Percentiles rank a stretch among this genome's conserved stretches.
Evolutionary conservation across 345 rosid species (phyloP).

Genomic region (Populus tremula): DNA sequence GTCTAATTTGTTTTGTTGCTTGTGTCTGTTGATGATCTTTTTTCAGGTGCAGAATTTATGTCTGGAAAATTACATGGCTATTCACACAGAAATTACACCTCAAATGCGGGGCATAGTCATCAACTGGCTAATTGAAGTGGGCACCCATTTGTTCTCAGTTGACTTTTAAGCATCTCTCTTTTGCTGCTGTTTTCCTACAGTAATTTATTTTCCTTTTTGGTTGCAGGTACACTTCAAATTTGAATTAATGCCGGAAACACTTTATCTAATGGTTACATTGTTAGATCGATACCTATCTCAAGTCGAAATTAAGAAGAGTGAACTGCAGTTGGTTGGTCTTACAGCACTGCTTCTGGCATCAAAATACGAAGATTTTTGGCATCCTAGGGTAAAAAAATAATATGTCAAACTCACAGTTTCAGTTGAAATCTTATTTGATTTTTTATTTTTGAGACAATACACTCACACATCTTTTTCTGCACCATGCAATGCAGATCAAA

Average conservation of each 20-base stretch:
- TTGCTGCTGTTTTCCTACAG: conserved; percentile 1
- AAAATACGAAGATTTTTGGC: conserved; percentile 96
- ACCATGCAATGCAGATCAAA: conserved; percentile 53
- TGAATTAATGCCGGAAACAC: conserved; percentile 87
- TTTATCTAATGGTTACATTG: conserved; percentile 75
- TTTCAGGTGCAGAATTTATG: conserved; percentile 58
- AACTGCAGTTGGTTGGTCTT: conserved; percentile 92
- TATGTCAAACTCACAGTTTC: neutral
- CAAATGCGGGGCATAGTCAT: conserved; percentile 78
- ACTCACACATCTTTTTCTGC: neutral
- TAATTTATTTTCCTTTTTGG: conserved; percentile 9
- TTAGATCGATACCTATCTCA: conserved; percentile 78
- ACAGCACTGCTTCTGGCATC: conserved; percentile 82
- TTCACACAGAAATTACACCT: conserved; percentile 60
- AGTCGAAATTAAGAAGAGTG: conserved; percentile 63
- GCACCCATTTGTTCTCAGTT: conserved; percentile 2
- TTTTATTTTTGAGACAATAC: conserved; percentile 1
- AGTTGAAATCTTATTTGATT: neutral
- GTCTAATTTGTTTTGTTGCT: neutral
- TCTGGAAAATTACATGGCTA: conserved; percentile 54
- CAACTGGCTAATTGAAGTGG: conserved; percentile 96
- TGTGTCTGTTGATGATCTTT: neutral
- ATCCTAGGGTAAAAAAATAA: conserved; percentile 65
- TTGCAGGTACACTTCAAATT: conserved; percentile 82
- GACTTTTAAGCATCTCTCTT: conserved; percentile 3